Percentiles rank a stretch among this genome's conserved stretches.
These are phyloP conservation scores for Periconia digitata DNA, from an alignment of 2,329 filamentous ascomycete genomes.

Conservation along the genomic window DNA sequence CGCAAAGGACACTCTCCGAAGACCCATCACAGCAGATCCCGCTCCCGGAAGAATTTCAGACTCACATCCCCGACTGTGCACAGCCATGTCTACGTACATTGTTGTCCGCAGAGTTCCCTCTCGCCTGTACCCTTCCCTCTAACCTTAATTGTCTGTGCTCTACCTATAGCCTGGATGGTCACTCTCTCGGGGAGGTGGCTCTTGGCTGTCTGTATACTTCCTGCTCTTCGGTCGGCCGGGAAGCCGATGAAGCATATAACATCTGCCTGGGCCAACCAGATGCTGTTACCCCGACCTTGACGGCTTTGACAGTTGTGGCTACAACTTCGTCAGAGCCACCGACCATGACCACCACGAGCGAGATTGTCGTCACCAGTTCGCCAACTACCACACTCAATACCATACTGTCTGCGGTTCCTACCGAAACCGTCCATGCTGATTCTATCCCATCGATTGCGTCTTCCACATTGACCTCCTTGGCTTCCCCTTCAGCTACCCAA, in stretches of 20 bases:
- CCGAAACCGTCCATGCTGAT: conserved; percentile 26
- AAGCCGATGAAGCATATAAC: conserved; percentile 35
- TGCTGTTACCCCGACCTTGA: conserved; percentile 41
- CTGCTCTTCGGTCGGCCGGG: conserved; percentile 26
- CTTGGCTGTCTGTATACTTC: conserved; percentile 40
- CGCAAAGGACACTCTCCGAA: conserved; percentile 27
- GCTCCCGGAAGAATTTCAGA: conserved; percentile 32
- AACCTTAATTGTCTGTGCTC: conserved; percentile 42
- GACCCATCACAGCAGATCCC: conserved; percentile 19
- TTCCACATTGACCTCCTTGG: conserved; percentile 24
- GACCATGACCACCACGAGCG: conserved; percentile 11
- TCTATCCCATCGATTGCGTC: conserved; percentile 27
- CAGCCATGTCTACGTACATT: conserved; percentile 38
- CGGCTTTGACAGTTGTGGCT: conserved; percentile 32
- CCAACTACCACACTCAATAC: conserved; percentile 16
- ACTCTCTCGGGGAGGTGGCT: conserved; percentile 42
- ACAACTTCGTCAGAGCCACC: conserved; percentile 20
- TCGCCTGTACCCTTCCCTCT: conserved; percentile 35
- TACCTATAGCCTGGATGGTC: conserved; percentile 39
- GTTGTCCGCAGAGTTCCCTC: conserved; percentile 36
- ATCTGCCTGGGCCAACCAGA: conserved; percentile 38
- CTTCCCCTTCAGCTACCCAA: conserved; percentile 21
- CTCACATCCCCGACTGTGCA: conserved; percentile 38
- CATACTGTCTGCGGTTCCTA: conserved; percentile 12
- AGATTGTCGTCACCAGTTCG: conserved; percentile 6